phyloP scores from a whole-genome alignment of 179 eudicot genomes.

The Gypsophila paniculata region DNA sequence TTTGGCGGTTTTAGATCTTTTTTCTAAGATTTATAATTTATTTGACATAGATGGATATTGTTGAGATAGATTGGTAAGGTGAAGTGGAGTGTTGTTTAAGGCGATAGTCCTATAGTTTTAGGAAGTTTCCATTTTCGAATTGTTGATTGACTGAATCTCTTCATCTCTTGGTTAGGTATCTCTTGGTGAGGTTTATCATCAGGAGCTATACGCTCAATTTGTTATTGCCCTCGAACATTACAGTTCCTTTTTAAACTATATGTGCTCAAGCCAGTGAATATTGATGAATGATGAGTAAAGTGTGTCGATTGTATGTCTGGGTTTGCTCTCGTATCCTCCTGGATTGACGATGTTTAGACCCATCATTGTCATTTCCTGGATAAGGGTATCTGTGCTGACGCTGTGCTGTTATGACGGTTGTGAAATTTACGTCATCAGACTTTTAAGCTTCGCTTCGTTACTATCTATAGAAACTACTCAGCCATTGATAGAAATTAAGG shows the following conservation, averaged over 20 bases:
- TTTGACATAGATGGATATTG: not conserved
- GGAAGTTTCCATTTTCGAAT: not conserved
- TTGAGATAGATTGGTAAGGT: constrained; percentile 1
- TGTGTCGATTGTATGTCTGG: too few species aligned
- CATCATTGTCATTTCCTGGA: too few species aligned
- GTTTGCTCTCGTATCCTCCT: too few species aligned
- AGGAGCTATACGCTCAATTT: too few species aligned
- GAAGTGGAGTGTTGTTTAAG: constrained; percentile 3
- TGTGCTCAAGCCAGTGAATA: not conserved
- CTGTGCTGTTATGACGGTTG: too few species aligned
- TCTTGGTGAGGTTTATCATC: not conserved
- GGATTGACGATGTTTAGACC: too few species aligned
- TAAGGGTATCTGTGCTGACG: too few species aligned
- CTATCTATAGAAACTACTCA: too few species aligned
- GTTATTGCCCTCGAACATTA: not conserved
- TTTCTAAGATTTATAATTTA: not conserved
- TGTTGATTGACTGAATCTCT: not conserved
- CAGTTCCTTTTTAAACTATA: not conserved
- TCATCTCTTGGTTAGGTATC: too few species aligned
- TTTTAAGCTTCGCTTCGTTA: too few species aligned
- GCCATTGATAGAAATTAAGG: too few species aligned
- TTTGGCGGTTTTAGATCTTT: not conserved
- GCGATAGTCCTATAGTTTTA: not conserved
- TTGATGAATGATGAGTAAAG: not conserved
- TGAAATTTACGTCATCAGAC: too few species aligned